Base-by-base conservation (phyloP, 1,139 yeast genomes). In the Keqinozyma sinolaborantium region DNA sequence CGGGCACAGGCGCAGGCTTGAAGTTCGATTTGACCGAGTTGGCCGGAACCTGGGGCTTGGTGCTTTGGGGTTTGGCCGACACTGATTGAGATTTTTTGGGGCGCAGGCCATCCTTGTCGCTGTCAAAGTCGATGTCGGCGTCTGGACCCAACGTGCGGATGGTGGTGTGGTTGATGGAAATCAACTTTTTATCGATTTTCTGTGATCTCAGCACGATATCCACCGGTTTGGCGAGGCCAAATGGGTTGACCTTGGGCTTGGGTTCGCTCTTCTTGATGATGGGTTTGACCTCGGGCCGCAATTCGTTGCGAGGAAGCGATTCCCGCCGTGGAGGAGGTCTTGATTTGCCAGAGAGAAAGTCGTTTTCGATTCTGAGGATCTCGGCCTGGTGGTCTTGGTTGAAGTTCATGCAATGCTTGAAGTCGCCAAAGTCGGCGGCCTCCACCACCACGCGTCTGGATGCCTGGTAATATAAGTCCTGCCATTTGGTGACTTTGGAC, bases 101-200 rank as follows among this genome's bases (percentile, higher is more conserved):
- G 23, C 40, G 42, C 26, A 39, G 38, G 23, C 44, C 33, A 26
- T 37, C 38, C 15, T 39, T 42, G 2, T 44, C 40, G 9, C 38
- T 34, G 30, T 50, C 49, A n/a, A 42, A 41, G 30, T 48, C 48
- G 4, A 39, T 35, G 6, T 39, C 43, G 11, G 44, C 51, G 11
- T 48, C 53, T 12, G 58, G 53, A 0, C 73, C 77, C 24, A 72
- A 42, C 2, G 79, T 76, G 47, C 70, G 71, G 31, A 74, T 67
- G 0, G 85, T 80, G 0, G 83, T 79, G 25, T 73, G 70, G 45
- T 80, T 80, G 27, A 79, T 56, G 30, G 64, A 60, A 5, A 69
- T 59, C 38, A 81, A 55, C 44, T 71, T 60, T 39, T 61, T 60
- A 25, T 68, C 73, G 24, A 67, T 60, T 42, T 68, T 73, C 25